These are phyloP conservation scores for Fraxinus angustifolia DNA, from an alignment of 305 asterid species.

Conservation along the genomic window DNA sequence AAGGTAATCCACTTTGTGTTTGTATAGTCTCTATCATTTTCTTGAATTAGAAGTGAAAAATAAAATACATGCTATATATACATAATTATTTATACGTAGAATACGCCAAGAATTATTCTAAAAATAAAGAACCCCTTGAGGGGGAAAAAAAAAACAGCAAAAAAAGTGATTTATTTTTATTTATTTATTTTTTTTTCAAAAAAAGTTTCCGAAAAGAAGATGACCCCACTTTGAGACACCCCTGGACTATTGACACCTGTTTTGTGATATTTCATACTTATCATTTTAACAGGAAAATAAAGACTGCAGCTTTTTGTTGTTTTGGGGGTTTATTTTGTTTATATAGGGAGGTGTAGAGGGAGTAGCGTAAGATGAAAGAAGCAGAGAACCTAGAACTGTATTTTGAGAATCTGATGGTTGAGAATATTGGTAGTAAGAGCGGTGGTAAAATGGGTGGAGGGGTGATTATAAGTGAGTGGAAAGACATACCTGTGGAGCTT, in stretches of 20 bases:
- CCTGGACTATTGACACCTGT: slow-evolving; percentile 24
- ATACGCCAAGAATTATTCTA: background rate
- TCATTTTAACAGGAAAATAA: slow-evolving; percentile 14
- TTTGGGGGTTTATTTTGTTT: slow-evolving; percentile 17
- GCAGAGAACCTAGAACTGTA: slow-evolving; percentile 48
- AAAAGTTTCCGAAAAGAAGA: slow-evolving; percentile 18
- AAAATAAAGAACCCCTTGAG: background rate
- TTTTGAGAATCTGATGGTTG: slow-evolving; percentile 63
- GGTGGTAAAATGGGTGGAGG: slow-evolving; percentile 41
- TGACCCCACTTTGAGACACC: slow-evolving; percentile 17
- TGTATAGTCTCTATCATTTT: background rate
- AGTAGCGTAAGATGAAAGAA: slow-evolving; percentile 33
- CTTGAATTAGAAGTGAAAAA: background rate
- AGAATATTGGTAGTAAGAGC: slow-evolving; percentile 3
- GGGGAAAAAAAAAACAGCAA: background rate
- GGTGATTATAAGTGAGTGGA: slow-evolving; percentile 69
- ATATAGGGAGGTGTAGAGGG: background rate
- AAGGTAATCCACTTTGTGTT: slow-evolving; percentile 19
- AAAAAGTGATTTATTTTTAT: background rate
- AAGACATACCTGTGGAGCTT: slow-evolving; percentile 87
- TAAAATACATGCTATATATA: background rate
- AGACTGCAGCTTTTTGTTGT: slow-evolving; percentile 24
- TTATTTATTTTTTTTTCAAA: background rate
- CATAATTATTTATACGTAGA: too few species aligned
- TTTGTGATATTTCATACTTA: background rate